Base-by-base conservation (phyloP, 2,329 filamentous ascomycete species). In the Ceratocystis smalleyi region DNA sequence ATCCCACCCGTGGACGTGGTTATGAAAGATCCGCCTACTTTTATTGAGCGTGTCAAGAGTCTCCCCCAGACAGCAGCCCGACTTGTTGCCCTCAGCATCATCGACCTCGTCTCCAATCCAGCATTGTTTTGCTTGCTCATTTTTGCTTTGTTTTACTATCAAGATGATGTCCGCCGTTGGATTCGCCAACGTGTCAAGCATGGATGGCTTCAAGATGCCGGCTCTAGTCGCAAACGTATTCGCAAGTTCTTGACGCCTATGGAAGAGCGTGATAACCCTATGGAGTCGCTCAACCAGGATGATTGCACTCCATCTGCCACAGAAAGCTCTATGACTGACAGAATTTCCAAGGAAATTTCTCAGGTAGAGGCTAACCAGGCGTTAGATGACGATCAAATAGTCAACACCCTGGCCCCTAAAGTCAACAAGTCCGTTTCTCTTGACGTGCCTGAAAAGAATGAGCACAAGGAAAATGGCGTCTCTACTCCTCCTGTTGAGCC, bases 31-130 rank as follows among this genome's bases (percentile, higher is more conserved):
- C 73, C 74, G 59, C 71, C 73, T 8, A 76, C 74, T 12, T 75
- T 84, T 17, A 73, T 82, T 1, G 75, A 78, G 32, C 79, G 77
- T 55, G 74, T 83, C 64, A 79, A 77, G 69, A 73, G 75, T 32
- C 71, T 85, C 1, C 81, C 79, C 1, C 75, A 78, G 54, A 76
- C 77, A 27, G 80, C 78, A 0, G 74, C 75, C 22, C 62, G 62
- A 6, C 45, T 61, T 32, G 59, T 64, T 27, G 65, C 59, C 15
- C 32, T 64, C 0, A 75, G 79, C 51, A 81, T 76, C 64, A 70
- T 80, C 5, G 81, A 84, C 54, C 77, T 85, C 12, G 70, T 85
- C 54, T 78, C 75, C 63, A 84, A 84, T 66, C 81, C 81, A 0
- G 75, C 79, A 8, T 72, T 81, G 7, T 75, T 81, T 5, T 69